Evolutionary conservation across 345 rosid species (phyloP).

Genomic region (Acer saccharum): DNA sequence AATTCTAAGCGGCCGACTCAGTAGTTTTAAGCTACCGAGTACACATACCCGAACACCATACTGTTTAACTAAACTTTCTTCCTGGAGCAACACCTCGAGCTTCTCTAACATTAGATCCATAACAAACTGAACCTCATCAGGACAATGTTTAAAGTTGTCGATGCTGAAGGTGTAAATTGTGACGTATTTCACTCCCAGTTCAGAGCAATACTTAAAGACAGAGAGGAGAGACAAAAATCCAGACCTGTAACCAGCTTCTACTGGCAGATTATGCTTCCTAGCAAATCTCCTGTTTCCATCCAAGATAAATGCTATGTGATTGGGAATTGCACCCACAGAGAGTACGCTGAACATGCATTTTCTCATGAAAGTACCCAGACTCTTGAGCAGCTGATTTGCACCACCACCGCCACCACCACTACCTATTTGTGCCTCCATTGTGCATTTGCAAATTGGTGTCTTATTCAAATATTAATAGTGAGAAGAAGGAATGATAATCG

Average conservation of each 20-base stretch:
- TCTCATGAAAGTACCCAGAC: conserved; percentile 34
- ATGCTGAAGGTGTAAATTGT: conserved; percentile 74
- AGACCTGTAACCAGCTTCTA: conserved; percentile 61
- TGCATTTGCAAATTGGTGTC: neutral
- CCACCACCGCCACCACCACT: conserved; percentile 15
- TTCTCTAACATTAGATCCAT: conserved; percentile 80
- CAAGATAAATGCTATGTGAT: conserved; percentile 72
- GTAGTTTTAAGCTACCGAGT: conserved; percentile 53
- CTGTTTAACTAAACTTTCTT: conserved; percentile 53
- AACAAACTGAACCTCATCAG: conserved; percentile 55
- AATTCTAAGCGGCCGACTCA: conserved; percentile 38
- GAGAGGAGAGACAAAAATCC: conserved; percentile 56
- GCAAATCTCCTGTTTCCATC: conserved; percentile 63
- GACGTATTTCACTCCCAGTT: conserved; percentile 63
- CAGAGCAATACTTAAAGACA: conserved; percentile 64
- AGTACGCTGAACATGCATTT: conserved; percentile 47
- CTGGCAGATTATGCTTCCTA: conserved; percentile 40
- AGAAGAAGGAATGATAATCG: neutral
- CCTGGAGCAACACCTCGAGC: conserved; percentile 53
- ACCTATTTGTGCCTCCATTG: conserved; percentile 15
- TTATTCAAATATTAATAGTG: neutral
- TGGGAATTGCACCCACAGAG: conserved; percentile 54
- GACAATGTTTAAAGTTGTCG: conserved; percentile 64
- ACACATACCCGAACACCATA: conserved; percentile 53
- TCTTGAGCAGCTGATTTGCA: conserved; percentile 17